phyloP scores from a whole-genome alignment of 257 asterid species.

The Cordia subcordata region DNA sequence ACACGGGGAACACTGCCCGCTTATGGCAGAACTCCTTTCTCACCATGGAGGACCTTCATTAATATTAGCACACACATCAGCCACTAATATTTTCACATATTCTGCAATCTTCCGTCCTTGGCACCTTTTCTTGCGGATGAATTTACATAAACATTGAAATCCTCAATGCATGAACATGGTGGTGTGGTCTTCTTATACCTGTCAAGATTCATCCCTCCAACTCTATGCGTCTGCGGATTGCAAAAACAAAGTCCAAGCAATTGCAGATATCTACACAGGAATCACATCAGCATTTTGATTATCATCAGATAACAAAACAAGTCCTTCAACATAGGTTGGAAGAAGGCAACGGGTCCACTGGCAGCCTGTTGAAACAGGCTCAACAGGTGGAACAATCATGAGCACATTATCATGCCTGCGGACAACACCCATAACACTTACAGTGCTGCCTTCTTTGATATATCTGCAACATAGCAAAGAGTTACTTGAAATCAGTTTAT shows the following conservation, averaged over 20 bases:
- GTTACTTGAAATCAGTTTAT: not conserved
- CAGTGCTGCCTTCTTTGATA: constrained; percentile 59
- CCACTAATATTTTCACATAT: no score
- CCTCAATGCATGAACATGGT: not conserved
- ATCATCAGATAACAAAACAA: constrained; percentile 33
- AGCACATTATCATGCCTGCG: constrained; percentile 45
- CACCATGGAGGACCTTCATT: no score
- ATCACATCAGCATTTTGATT: constrained; percentile 35
- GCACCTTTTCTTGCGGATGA: no score
- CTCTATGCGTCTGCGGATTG: not conserved
- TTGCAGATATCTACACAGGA: constrained; percentile 38
- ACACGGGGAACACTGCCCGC: no score
- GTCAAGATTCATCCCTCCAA: not conserved
- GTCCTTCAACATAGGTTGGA: constrained; percentile 40
- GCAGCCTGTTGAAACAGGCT: constrained; percentile 46
- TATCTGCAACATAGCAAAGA: constrained; percentile 28
- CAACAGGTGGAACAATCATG: constrained; percentile 58
- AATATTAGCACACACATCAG: no score
- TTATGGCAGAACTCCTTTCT: no score
- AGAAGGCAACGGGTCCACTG: constrained; percentile 40
- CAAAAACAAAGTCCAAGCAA: not conserved
- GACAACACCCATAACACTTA: constrained; percentile 57
- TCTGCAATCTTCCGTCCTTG: no score
- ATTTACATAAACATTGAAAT: not conserved
- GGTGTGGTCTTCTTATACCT: not conserved